A percentile compares a stretch with the other conserved stretches of the same genome.
Evolutionary conservation across 1,284 basidiomycete genomes (phyloP).

Genomic region (Meripilus lineatus): DNA sequence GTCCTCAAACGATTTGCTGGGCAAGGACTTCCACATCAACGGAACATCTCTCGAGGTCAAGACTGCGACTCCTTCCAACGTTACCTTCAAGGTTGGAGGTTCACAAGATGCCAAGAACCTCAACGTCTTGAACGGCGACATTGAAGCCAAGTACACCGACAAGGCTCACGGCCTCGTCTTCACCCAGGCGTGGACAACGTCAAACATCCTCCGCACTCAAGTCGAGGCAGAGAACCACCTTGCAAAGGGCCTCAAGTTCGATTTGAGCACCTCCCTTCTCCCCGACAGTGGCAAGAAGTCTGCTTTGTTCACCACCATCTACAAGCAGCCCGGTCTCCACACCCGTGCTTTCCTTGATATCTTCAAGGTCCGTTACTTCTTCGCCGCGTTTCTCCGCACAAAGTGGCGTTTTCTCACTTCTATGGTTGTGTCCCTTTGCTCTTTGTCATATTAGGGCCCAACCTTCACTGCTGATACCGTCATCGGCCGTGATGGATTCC

Average conservation of each 20-base stretch:
- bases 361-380: slow-evolving; percentile 72
- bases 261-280: slow-evolving; percentile 80
- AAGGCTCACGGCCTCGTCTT: slow-evolving; percentile 86
- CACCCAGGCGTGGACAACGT: slow-evolving; percentile 94
- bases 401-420: slow-evolving; percentile 6
- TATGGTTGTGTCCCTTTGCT: slow-evolving; percentile 6
- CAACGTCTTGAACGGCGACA: slow-evolving; percentile 75
- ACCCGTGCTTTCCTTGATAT: slow-evolving; percentile 89
- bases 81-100: slow-evolving; percentile 86
- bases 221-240: slow-evolving; percentile 98
- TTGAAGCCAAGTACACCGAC: slow-evolving; percentile 90
- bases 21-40: slow-evolving; percentile 90
- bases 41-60: slow-evolving; percentile 86
- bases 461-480: slow-evolving; percentile 96
- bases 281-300: slow-evolving; percentile 86
- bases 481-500: slow-evolving; percentile 95
- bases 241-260: slow-evolving; percentile 96
- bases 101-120: slow-evolving; percentile 67
- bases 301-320: slow-evolving; percentile 79
- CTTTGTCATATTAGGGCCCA: slow-evolving; percentile 62
- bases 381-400: not conserved
- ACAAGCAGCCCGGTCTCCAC: slow-evolving; percentile 98
- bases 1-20: slow-evolving; percentile 92
- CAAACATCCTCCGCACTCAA: slow-evolving; percentile 87
- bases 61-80: slow-evolving; percentile 89